Conservation (phyloP, 2,329 filamentous ascomycete species). For the Neofusicoccum sp. region DNA sequence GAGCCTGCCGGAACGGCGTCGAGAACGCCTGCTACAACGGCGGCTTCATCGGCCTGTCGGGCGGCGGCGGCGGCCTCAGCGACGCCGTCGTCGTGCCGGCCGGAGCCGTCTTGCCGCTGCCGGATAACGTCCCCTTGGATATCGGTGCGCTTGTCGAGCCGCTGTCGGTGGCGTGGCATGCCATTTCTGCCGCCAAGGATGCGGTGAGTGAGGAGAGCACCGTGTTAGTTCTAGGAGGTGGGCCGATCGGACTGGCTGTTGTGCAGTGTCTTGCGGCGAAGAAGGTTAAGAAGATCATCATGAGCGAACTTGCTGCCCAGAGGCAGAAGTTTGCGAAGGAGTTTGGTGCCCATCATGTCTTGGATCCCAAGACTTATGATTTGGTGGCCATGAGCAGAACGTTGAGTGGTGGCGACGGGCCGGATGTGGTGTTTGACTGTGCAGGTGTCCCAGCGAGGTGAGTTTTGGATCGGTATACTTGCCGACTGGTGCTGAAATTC, state of each 20-base stretch:
- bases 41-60: conserved; percentile 53
- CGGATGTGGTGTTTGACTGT: conserved; percentile 61
- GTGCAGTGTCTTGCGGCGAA: conserved; percentile 58
- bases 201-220: conserved; percentile 37
- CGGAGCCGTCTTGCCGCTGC: conserved; percentile 50
- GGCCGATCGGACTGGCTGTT: conserved; percentile 62
- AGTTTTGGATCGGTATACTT: conserved; percentile 21
- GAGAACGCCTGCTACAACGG: conserved; percentile 59
- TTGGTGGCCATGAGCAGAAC: conserved; percentile 47
- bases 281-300: conserved; percentile 55
- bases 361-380: conserved; percentile 54
- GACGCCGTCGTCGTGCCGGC: conserved; percentile 55
- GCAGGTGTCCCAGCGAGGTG: conserved; percentile 55
- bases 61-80: conserved; percentile 56
- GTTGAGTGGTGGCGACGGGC: conserved; percentile 51
- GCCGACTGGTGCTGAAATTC: not conserved
- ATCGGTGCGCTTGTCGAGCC: conserved; percentile 62
- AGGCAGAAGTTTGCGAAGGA: conserved; percentile 52
- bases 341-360: conserved; percentile 56
- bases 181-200: conserved; percentile 24
- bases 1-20: conserved; percentile 52
- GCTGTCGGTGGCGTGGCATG: conserved; percentile 64
- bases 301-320: conserved; percentile 54
- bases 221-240: conserved; percentile 59
- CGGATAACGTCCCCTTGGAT: conserved; percentile 52